A percentile compares a stretch with the other conserved stretches of the same genome.
Conservation (phyloP, 768 basidiomycete species). For the Mycena venus region DNA sequence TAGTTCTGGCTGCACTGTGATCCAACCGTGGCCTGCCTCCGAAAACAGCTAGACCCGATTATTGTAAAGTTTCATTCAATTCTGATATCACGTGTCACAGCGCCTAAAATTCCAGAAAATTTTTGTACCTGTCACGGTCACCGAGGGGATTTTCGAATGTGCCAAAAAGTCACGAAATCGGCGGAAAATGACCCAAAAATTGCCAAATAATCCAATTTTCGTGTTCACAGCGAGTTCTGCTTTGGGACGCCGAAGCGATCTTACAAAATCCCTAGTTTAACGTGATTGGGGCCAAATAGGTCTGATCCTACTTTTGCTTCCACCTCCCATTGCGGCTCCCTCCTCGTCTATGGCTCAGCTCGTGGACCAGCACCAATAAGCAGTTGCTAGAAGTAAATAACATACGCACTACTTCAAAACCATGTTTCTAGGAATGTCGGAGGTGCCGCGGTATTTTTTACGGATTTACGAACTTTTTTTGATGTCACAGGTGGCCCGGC, state of each 20-base stretch:
- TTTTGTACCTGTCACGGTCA: no score
- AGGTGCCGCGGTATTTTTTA: background rate
- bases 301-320: no score
- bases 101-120: no score
- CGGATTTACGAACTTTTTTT: background rate
- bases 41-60: no score
- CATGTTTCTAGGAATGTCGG: background rate
- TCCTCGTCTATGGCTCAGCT: background rate
- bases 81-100: no score
- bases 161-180: background rate
- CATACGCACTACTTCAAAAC: background rate
- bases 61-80: no score
- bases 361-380: background rate
- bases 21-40: no score
- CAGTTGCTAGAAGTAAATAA: background rate
- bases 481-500: no score
- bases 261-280: background rate
- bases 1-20: no score
- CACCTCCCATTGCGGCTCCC: background rate
- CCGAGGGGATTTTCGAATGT: no score
- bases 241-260: background rate
- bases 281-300: background rate
- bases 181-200: background rate
- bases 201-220: background rate
- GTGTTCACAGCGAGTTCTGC: background rate